Evolutionary conservation across 176 grass and related monocot species (phyloP).

Genomic region (Rhynchospora tenuis): DNA sequence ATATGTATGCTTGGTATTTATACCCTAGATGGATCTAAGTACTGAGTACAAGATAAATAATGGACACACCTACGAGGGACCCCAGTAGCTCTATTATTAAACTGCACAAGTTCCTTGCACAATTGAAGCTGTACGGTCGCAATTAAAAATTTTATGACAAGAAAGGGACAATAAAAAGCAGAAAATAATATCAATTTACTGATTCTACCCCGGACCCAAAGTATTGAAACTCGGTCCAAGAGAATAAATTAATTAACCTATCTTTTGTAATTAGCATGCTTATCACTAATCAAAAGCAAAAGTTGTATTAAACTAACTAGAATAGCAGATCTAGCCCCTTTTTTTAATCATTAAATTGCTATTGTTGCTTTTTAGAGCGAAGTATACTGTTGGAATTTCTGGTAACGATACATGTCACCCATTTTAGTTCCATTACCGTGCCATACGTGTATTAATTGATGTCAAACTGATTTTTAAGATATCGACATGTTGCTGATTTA

Average conservation of each 20-base stretch:
- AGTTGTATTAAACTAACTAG: conserved; percentile 4
- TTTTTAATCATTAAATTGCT: not conserved
- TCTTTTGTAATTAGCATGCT: conserved; percentile 14
- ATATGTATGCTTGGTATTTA: not conserved
- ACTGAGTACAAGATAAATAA: not conserved
- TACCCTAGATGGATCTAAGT: not conserved
- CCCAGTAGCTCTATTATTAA: not conserved
- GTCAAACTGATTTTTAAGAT: not conserved
- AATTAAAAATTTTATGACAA: not conserved
- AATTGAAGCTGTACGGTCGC: not conserved
- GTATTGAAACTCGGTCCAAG: conserved; percentile 14
- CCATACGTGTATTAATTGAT: not conserved
- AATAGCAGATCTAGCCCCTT: not conserved
- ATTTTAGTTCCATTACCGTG: not conserved
- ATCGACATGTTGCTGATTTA: not conserved
- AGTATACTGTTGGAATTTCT: not conserved
- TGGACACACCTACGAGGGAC: not conserved
- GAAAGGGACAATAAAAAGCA: conserved; percentile 1
- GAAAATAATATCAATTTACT: not conserved
- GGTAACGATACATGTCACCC: not conserved
- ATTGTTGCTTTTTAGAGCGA: conserved; percentile 15
- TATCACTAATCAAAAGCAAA: conserved; percentile 27
- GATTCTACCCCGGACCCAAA: conserved; percentile 11
- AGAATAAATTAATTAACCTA: not conserved
- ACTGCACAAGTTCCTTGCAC: not conserved